Evolutionary conservation across 2,329 filamentous ascomycete genomes (phyloP).

Genomic region (Zymoseptoria tritici): DNA sequence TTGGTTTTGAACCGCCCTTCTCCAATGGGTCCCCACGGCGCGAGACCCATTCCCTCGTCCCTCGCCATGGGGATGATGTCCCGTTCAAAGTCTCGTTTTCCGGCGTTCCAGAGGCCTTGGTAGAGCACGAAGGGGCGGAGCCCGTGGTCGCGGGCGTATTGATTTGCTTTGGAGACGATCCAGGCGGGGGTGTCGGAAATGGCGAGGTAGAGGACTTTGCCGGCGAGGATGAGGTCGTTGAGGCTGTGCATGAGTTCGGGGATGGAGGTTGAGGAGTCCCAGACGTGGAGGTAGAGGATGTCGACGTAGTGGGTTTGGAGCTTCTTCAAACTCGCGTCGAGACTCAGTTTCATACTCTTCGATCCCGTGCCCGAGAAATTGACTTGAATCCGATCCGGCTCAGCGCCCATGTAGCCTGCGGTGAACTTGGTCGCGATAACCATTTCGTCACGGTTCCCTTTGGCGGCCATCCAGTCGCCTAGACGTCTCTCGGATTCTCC

Average conservation of each 20-base stretch:
- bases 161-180: conserved; percentile 28
- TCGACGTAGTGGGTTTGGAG: conserved; percentile 63
- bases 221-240: conserved; percentile 50
- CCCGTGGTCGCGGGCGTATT: conserved; percentile 59
- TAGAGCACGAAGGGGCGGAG: conserved; percentile 63
- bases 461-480: conserved; percentile 22
- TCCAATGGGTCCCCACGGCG: conserved; percentile 49
- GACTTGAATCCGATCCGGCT: conserved; percentile 25
- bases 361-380: conserved; percentile 55
- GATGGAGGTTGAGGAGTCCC: conserved; percentile 38
- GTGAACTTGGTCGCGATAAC: conserved; percentile 47
- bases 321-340: conserved; percentile 36
- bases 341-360: conserved; percentile 52
- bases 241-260: conserved; percentile 62
- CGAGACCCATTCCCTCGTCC: conserved; percentile 51
- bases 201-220: conserved; percentile 62
- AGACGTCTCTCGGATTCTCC: conserved; percentile 28
- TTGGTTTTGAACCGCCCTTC: conserved; percentile 36
- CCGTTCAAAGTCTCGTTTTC: conserved; percentile 43
- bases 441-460: conserved; percentile 54
- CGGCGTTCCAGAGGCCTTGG: conserved; percentile 50
- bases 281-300: conserved; percentile 37
- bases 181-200: conserved; percentile 63
- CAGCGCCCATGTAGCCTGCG: conserved; percentile 20
- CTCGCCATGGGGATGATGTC: conserved; percentile 55